Evolutionary conservation across 192 early-diverging fungal species (phyloP).

Genomic region (Neocallimastix lanati): DNA sequence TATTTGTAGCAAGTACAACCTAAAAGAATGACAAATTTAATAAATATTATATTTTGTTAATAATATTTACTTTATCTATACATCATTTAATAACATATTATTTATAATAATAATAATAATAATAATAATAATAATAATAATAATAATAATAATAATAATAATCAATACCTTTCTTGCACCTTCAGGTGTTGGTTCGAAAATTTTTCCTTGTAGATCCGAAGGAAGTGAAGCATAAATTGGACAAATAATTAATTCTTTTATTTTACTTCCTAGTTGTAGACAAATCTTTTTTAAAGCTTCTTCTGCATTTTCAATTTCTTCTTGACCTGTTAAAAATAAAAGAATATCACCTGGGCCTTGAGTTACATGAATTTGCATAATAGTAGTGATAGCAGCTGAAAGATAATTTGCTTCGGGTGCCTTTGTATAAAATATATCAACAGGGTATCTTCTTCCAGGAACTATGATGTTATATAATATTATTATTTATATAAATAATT

Average conservation of each 20-base stretch:
- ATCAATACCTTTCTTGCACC: constrained; percentile 50
- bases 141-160: no score
- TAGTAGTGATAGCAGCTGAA: constrained; percentile 73
- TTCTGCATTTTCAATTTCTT: constrained; percentile 88
- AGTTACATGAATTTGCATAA: constrained; percentile 84
- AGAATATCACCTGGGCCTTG: constrained; percentile 80
- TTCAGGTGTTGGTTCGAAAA: constrained; percentile 92
- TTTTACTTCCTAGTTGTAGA: constrained; percentile 64
- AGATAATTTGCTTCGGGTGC: constrained; percentile 95
- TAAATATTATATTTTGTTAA: no score
- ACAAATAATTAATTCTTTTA: constrained; percentile 76
- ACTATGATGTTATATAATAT: constrained; percentile 8
- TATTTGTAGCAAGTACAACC: constrained; percentile 93
- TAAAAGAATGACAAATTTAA: no score
- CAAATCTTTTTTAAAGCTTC: constrained; percentile 58
- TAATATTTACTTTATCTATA: no score
- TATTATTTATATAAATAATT: no score
- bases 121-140: no score
- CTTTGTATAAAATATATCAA: constrained; percentile 87
- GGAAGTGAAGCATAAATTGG: constrained; percentile 95
- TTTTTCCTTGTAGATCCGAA: constrained; percentile 85
- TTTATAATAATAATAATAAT: no score
- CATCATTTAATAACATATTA: no score
- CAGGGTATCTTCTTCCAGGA: constrained; percentile 81
- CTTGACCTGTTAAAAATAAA: constrained; percentile 93